Evolutionary conservation across 805 yeast genomes (phyloP).

Genomic region (Saccharomycopsis selenospora): DNA sequence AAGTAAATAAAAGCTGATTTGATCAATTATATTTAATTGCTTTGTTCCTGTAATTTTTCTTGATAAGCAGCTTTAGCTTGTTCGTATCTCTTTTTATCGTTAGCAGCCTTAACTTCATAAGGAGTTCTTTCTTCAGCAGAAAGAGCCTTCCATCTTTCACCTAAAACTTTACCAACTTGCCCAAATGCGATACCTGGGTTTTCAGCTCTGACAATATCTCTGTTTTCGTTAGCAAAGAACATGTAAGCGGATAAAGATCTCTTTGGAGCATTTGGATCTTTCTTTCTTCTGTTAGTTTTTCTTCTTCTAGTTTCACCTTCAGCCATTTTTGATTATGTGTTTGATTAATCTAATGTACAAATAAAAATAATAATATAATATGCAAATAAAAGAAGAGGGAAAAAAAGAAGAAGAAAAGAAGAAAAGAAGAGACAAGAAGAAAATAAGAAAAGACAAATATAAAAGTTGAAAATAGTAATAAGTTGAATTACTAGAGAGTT

Average conservation of each 20-base stretch:
- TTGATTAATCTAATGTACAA: conserved; percentile 5
- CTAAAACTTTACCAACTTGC: conserved; percentile 89
- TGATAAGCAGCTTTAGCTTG: conserved; percentile 82
- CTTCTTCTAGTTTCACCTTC: conserved; percentile 32
- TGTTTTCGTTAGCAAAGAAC: conserved; percentile 97
- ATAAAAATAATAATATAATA: neutral
- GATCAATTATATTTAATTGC: neutral
- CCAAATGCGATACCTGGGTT: conserved; percentile 96
- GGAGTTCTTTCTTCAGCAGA: conserved; percentile 77
- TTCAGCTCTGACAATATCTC: conserved; percentile 92
- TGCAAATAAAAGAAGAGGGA: conserved; percentile 5
- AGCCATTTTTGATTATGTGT: conserved; percentile 28
- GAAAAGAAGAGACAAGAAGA: conserved; percentile 1
- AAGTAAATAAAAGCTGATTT: no score
- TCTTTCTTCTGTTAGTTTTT: conserved; percentile 38
- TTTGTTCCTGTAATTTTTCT: conserved; percentile 9
- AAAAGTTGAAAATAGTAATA: neutral
- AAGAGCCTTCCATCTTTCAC: conserved; percentile 95
- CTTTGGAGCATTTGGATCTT: conserved; percentile 98
- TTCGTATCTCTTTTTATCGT: conserved; percentile 95
- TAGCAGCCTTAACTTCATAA: conserved; percentile 87
- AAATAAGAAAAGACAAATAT: conserved; percentile 2
- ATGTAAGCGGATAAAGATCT: conserved; percentile 96
- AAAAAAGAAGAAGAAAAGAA: conserved; percentile 8
- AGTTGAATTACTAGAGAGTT: no score